Evolutionary conservation across 108 stramenopile genomes (phyloP).

Genomic region (Aureococcus anophagefferens): DNA sequence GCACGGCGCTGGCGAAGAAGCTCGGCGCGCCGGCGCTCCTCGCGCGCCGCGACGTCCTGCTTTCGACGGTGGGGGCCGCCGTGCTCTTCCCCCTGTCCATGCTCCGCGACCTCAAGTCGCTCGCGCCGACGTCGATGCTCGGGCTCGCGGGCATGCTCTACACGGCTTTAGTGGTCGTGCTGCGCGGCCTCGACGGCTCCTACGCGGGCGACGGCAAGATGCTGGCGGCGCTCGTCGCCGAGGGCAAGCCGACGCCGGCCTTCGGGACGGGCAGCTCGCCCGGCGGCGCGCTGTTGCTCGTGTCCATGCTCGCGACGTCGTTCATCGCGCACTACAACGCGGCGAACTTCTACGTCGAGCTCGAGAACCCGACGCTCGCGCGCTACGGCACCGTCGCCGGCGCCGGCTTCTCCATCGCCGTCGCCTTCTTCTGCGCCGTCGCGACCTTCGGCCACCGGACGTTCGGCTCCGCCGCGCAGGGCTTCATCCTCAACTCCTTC

Average conservation of each 20-base stretch:
- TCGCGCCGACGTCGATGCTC: conserved; percentile 77
- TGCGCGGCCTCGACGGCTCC: conserved; percentile 63
- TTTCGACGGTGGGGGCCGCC: conserved; percentile 53
- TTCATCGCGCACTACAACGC: conserved; percentile 94
- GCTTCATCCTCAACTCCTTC: conserved; percentile 89
- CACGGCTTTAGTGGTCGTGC: conserved; percentile 64
- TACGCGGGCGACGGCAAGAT: conserved; percentile 58
- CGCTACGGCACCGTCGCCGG: conserved; percentile 69
- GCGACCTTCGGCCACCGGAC: conserved; percentile 79
- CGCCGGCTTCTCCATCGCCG: conserved; percentile 51
- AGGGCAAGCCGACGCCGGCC: conserved; percentile 42
- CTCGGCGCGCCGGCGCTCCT: conserved; percentile 45
- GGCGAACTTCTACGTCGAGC: conserved; percentile 82
- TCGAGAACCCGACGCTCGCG: conserved; percentile 76
- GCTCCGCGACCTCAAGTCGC: conserved; percentile 65
- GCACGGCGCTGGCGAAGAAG: conserved; percentile 55
- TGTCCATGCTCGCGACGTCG: conserved; percentile 85
- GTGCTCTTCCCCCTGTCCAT: conserved; percentile 81
- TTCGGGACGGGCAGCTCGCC: conserved; percentile 61
- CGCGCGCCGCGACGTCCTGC: background rate
- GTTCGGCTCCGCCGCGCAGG: conserved; percentile 71
- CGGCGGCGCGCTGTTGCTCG: conserved; percentile 64
- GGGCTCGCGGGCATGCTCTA: conserved; percentile 81
- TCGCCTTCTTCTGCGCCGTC: conserved; percentile 59
- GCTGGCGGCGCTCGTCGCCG: conserved; percentile 46